These are phyloP conservation scores for Hymenotorrendiella dingleyae DNA, from an alignment of 2,329 filamentous ascomycete species.

Conservation along the genomic window DNA sequence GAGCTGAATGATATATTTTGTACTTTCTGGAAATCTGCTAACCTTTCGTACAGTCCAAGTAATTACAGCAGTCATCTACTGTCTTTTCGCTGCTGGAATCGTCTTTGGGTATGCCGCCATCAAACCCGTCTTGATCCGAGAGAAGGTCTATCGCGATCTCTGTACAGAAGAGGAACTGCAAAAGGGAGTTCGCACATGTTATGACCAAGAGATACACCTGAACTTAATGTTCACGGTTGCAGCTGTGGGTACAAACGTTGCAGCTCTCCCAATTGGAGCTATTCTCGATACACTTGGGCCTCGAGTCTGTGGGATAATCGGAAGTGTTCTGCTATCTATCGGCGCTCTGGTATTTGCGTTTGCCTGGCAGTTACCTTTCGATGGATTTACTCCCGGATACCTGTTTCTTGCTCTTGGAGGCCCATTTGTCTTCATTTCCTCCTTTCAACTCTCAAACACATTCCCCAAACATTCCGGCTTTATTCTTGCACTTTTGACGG, in stretches of 20 bases:
- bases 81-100: conserved; percentile 70
- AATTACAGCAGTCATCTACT: conserved; percentile 62
- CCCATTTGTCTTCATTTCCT: conserved; percentile 75
- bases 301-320: conserved; percentile 66
- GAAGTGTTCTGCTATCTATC: conserved; percentile 58
- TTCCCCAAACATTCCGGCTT: conserved; percentile 71
- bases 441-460: conserved; percentile 79
- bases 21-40: not conserved
- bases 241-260: conserved; percentile 82
- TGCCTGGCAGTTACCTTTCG: conserved; percentile 58
- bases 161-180: conserved; percentile 52
- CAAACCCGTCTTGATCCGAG: conserved; percentile 70
- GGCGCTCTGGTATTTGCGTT: conserved; percentile 72
- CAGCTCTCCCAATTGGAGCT: conserved; percentile 76
- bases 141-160: conserved; percentile 63
- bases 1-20: not conserved
- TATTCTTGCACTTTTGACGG: conserved; percentile 74
- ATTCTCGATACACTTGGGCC: conserved; percentile 81
- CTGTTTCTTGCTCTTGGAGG: conserved; percentile 72
- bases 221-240: conserved; percentile 93
- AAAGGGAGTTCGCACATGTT: conserved; percentile 46
- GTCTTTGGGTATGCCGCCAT: conserved; percentile 82
- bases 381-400: conserved; percentile 70
- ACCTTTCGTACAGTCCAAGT: conserved; percentile 53
- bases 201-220: conserved; percentile 57